Conservation (phyloP, 2,329 filamentous ascomycete species). For the Sphaerostilbella broomeana region DNA sequence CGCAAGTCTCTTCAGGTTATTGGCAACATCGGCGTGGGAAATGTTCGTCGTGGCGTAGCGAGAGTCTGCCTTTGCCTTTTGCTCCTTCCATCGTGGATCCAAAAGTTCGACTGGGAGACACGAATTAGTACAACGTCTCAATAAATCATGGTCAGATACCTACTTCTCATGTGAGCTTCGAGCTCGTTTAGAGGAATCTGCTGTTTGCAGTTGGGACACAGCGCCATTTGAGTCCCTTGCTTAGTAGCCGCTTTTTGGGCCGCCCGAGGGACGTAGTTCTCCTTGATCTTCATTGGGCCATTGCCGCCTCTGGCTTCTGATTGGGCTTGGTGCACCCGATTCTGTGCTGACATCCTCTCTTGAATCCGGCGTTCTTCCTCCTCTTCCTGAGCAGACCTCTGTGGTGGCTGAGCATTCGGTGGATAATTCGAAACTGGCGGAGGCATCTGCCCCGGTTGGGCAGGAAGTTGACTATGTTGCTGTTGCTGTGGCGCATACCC, state of each 20-base stretch:
- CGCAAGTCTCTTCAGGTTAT: slow-evolving; percentile 90
- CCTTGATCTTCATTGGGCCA: slow-evolving; percentile 79
- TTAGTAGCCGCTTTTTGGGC: slow-evolving; percentile 64
- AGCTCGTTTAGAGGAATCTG: slow-evolving; percentile 82
- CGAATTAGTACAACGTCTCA: background rate
- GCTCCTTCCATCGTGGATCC: slow-evolving; percentile 92
- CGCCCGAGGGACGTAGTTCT: slow-evolving; percentile 84
- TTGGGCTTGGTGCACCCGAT: slow-evolving; percentile 67
- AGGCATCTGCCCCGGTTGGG: slow-evolving; percentile 31
- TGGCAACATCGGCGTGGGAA: slow-evolving; percentile 79
- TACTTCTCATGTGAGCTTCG: slow-evolving; percentile 85
- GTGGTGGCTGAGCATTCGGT: slow-evolving; percentile 21
- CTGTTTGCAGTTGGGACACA: slow-evolving; percentile 92
- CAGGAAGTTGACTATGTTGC: too few relatives aligned
- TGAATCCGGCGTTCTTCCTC: slow-evolving; percentile 58
- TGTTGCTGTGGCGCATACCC: slow-evolving; percentile 34
- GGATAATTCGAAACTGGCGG: slow-evolving; percentile 32
- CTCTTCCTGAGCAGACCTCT: slow-evolving; percentile 44
- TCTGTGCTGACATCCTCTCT: slow-evolving; percentile 53
- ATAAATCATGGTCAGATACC: slow-evolving; percentile 20
- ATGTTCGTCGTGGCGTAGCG: slow-evolving; percentile 81
- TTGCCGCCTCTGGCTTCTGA: slow-evolving; percentile 65
- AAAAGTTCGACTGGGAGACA: slow-evolving; percentile 67
- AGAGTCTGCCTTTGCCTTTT: slow-evolving; percentile 81
- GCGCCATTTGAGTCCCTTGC: slow-evolving; percentile 57